Evolutionary conservation across 169 alveolate species (phyloP).

Genomic region (Nephromyces sp.): DNA sequence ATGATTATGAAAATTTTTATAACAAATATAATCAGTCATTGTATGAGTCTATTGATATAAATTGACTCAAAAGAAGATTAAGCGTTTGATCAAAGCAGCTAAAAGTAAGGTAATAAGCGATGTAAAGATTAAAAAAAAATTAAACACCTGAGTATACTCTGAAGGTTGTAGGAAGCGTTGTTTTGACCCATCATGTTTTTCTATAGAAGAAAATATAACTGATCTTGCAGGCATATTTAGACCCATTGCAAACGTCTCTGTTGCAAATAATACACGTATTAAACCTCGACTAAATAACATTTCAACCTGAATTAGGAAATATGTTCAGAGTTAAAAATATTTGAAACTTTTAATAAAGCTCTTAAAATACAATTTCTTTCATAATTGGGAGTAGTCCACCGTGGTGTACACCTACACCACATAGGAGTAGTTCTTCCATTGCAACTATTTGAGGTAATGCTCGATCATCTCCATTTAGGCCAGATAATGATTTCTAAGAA

Average conservation of each 20-base stretch:
- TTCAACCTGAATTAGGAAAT: conserved; percentile 64
- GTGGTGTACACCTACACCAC: conserved; percentile 98
- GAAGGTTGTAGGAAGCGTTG: conserved; percentile 78
- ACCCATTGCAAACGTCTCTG: conserved; percentile 99
- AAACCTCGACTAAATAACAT: conserved; percentile 89
- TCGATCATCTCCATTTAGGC: conserved; percentile 18
- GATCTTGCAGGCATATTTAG: conserved; percentile 96
- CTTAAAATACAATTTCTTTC: conserved; percentile 76
- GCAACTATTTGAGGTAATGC: conserved; percentile 23
- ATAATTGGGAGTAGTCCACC: conserved; percentile 93
- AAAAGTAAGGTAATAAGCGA: not conserved
- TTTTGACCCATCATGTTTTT: conserved; percentile 83
- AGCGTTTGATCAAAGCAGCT: not conserved
- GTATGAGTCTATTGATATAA: not conserved
- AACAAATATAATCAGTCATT: not conserved
- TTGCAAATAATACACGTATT: conserved; percentile 90
- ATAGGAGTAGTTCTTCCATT: conserved; percentile 13
- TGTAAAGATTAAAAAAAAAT: not conserved
- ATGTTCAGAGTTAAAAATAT: not conserved
- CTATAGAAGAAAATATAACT: conserved; percentile 78
- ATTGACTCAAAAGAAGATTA: not conserved
- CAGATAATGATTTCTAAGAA: not conserved
- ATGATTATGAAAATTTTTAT: not conserved
- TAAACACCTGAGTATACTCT: conserved; percentile 82
- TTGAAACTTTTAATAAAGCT: not conserved